Evolutionary conservation across 1,284 basidiomycete species (phyloP), one percentile per base, ranked within the genome.

Genomic region (Apiotrichum akiyoshidainum): DNA sequence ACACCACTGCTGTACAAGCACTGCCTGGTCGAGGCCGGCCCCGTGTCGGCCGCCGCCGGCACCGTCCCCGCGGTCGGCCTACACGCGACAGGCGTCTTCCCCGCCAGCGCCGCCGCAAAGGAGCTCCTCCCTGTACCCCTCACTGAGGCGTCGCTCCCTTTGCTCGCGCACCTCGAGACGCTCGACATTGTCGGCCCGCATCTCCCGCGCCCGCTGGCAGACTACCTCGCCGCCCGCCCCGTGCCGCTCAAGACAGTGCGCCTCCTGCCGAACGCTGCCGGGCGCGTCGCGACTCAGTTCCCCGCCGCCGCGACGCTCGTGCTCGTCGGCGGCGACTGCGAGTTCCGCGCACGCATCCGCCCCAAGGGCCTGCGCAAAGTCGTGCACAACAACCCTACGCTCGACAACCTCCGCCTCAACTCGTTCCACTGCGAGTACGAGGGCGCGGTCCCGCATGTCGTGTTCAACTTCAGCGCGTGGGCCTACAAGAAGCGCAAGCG

Each of bases 391-490:
- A 22, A 21, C 19, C 48, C 48, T 6, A 17, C 5, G 10, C 48
- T 50, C 8, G 9, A 2, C 12, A 11, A 21, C 48, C 4, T 49
- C 34, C 10, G 21, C 3, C 47, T 48, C 35, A 39, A 50, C 35
- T 19, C 48, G 19, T 40, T 50, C 9, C 35, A 39, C 35, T 13
- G 21, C 35, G 35, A 39, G 48, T 50, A 50, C 48, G 21, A 21
- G 37, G 48, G 48, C 19, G 13, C 14, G 7, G 48, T 40, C 12
- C 48, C 48, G 19, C 48, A 50, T 17, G 34, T 42, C 8, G 55
- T 57, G 12, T 34, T 57, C 22, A 26, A 46, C 44, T 40, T 57
- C 19, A 31, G 31, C 48, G 26, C 41, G 14, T 22, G 48, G 11
- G 8, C 8, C 14, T 21, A 40, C 10, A 34, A 54, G 17, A n/a